Evolutionary conservation across 177 flowering plant genomes (phyloP).

Genomic region (Vitis hybrid): DNA sequence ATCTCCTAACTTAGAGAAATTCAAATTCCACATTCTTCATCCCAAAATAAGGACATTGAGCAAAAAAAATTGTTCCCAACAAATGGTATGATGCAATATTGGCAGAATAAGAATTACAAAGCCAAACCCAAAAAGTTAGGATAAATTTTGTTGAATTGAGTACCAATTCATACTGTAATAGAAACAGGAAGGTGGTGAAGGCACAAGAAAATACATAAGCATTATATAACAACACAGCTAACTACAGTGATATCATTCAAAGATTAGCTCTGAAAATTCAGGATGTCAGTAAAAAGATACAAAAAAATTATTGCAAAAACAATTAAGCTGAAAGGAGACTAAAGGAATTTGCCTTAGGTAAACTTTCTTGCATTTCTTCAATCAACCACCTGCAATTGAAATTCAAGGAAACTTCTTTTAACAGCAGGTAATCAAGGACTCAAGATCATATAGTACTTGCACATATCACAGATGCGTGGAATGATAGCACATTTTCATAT

Average conservation of each 20-base stretch:
- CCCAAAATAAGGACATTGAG: background rate
- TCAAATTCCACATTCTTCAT: background rate
- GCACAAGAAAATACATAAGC: background rate
- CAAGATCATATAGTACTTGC: background rate
- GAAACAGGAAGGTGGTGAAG: background rate
- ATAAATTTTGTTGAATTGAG: background rate
- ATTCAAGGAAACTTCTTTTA: conserved; percentile 13
- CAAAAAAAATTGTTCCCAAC: background rate
- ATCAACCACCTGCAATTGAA: conserved; percentile 77
- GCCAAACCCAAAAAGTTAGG: no score
- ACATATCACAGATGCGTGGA: background rate
- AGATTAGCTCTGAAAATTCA: background rate
- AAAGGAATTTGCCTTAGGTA: conserved; percentile 72
- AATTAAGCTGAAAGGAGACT: background rate
- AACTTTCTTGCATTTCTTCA: conserved; percentile 85
- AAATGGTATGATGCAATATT: background rate
- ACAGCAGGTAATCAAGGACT: background rate
- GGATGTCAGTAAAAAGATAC: background rate
- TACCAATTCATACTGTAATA: background rate
- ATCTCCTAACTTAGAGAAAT: background rate
- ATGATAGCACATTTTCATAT: background rate
- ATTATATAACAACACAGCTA: background rate
- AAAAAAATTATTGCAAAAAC: background rate
- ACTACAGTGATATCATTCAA: background rate
- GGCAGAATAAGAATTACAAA: no score